Evolutionary conservation across 768 basidiomycete species (phyloP).

Genomic region (Lepiota subincarnata): DNA sequence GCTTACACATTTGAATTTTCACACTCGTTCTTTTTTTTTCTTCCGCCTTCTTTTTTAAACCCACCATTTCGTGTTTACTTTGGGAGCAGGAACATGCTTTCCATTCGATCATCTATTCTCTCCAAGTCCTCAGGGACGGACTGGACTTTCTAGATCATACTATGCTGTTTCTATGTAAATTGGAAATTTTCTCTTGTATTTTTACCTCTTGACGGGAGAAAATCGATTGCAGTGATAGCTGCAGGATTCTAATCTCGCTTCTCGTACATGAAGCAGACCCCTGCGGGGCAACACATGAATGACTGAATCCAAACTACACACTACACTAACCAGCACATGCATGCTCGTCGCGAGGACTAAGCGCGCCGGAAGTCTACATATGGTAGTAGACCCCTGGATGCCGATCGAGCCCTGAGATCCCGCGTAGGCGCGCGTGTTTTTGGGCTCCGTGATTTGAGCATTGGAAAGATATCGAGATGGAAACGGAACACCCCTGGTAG

Average conservation of each 20-base stretch:
- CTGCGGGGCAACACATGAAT: too few relatives aligned
- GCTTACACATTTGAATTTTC: conserved; percentile 6
- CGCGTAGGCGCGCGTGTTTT: too few relatives aligned
- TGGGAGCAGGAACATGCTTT: conserved; percentile 44
- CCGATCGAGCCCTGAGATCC: too few relatives aligned
- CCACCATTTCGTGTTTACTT: conserved; percentile 5
- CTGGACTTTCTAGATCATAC: conserved; percentile 9
- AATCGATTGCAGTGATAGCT: conserved; percentile 3
- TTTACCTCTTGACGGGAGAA: neutral
- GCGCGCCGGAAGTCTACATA: too few relatives aligned
- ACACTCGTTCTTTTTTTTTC: neutral
- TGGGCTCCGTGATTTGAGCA: too few relatives aligned
- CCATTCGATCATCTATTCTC: conserved; percentile 12
- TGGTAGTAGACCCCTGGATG: too few relatives aligned
- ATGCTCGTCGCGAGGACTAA: too few relatives aligned
- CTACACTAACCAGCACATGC: too few relatives aligned
- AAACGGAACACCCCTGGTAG: neutral
- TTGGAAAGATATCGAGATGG: conserved; percentile 2
- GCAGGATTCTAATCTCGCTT: neutral
- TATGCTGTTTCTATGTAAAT: conserved; percentile 6
- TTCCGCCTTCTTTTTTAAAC: neutral
- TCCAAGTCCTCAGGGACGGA: conserved; percentile 8
- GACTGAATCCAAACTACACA: too few relatives aligned
- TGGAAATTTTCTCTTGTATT: conserved; percentile 9
- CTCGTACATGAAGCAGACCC: too few relatives aligned